These are phyloP conservation scores for Pueraria montana DNA, from an alignment of 306 rosid genomes.

Conservation along the genomic window DNA sequence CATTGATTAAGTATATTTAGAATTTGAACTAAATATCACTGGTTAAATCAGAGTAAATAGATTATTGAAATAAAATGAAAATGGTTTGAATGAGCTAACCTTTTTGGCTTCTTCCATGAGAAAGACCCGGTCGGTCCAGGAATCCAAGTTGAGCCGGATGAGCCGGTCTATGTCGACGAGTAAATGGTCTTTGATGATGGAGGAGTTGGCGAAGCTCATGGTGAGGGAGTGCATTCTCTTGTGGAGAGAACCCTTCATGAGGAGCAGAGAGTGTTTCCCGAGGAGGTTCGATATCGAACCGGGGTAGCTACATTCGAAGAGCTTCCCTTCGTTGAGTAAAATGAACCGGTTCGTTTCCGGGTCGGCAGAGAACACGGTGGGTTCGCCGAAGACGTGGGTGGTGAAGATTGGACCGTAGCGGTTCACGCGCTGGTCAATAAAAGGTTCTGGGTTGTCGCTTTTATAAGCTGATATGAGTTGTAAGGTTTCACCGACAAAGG, in stretches of 20 bases:
- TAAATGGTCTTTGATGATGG: slow-evolving; percentile 78
- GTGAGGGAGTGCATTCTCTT: slow-evolving; percentile 95
- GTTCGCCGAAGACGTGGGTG: slow-evolving; percentile 93
- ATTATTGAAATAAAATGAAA: not conserved
- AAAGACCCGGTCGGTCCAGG: slow-evolving; percentile 84
- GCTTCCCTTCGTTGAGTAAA: slow-evolving; percentile 87
- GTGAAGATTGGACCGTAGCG: slow-evolving; percentile 88
- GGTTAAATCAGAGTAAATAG: too few species aligned
- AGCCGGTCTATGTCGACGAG: slow-evolving; percentile 85
- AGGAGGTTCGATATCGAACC: slow-evolving; percentile 85
- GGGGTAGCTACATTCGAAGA: slow-evolving; percentile 93
- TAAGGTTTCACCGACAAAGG: slow-evolving; percentile 82
- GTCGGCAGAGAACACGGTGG: slow-evolving; percentile 92
- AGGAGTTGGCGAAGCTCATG: slow-evolving; percentile 84
- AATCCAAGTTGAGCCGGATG: slow-evolving; percentile 78
- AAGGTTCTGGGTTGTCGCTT: slow-evolving; percentile 94
- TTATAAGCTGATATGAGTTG: slow-evolving; percentile 92
- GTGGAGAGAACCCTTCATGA: slow-evolving; percentile 88
- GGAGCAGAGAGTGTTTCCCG: slow-evolving; percentile 84
- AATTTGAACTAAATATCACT: too few species aligned
- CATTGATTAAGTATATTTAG: too few species aligned
- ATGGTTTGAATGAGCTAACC: slow-evolving; percentile 60
- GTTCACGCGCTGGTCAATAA: slow-evolving; percentile 79
- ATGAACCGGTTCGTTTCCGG: slow-evolving; percentile 91
- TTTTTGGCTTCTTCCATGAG: slow-evolving; percentile 99